Conservation (phyloP, 139 green algal species). For the Closterium sp. region DNA sequence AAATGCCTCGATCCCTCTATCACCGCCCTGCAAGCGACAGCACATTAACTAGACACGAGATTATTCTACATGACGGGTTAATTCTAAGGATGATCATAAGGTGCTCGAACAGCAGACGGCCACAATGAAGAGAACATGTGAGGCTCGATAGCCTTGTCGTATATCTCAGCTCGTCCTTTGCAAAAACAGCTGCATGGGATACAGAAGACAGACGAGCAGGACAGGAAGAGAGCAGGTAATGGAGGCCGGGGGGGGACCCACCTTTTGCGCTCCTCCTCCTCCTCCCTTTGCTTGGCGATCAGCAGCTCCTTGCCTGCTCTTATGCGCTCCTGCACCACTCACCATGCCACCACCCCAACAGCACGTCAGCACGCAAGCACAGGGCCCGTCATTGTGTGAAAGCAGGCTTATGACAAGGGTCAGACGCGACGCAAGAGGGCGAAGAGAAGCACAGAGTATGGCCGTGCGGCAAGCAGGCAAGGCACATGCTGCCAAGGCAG, state of each 20-base stretch:
- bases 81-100: too few relatives aligned
- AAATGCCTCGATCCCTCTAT: neutral
- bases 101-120: too few relatives aligned
- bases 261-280: constrained; percentile 70
- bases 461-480: too few relatives aligned
- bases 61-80: too few relatives aligned
- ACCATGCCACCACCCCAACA: neutral
- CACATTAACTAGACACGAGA: neutral
- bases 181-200: neutral
- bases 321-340: constrained; percentile 58
- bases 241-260: neutral
- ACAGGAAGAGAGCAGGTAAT: neutral
- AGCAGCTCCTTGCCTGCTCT: constrained; percentile 66
- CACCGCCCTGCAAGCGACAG: neutral
- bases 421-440: too few relatives aligned
- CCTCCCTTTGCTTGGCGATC: constrained; percentile 64
- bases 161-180: too few relatives aligned
- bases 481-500: too few relatives aligned
- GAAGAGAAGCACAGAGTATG: too few relatives aligned
- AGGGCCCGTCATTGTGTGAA: too few relatives aligned
- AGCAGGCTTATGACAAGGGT: too few relatives aligned
- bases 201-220: neutral
- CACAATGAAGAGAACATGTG: neutral
- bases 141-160: neutral
- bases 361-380: neutral